Evolutionary conservation across 208 protist genomes (phyloP).

Genomic region (Novymonas esmeraldas): DNA sequence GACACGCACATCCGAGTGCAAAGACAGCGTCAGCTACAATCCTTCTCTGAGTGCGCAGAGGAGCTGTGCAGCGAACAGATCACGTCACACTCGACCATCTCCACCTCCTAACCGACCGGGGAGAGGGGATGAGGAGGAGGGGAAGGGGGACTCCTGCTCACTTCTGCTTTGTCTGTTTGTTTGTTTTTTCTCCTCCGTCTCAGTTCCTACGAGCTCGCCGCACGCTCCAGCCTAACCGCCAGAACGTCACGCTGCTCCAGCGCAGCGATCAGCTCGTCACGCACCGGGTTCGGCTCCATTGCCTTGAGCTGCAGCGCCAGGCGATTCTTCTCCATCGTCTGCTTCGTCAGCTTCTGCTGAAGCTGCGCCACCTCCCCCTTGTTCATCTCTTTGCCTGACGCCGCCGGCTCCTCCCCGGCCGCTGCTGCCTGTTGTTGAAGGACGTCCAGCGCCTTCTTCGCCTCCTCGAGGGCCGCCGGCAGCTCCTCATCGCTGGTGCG

Average conservation of each 20-base stretch:
- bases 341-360: constrained; percentile 82
- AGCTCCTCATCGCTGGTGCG: constrained; percentile 70
- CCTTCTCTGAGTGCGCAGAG: no score
- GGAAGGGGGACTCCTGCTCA: no score
- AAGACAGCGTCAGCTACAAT: no score
- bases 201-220: constrained; percentile 16
- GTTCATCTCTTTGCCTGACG: constrained; percentile 36
- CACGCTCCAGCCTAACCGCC: constrained; percentile 42
- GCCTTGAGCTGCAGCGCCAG: constrained; percentile 82
- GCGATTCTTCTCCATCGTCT: constrained; percentile 72
- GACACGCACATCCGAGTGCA: not conserved
- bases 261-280: constrained; percentile 58
- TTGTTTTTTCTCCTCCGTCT: not conserved
- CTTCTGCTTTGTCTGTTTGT: not conserved
- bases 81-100: no score
- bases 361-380: constrained; percentile 74
- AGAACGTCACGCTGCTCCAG: constrained; percentile 61
- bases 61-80: no score
- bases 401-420: constrained; percentile 12
- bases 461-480: constrained; percentile 45
- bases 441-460: constrained; percentile 53
- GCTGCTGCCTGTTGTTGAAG: constrained; percentile 32
- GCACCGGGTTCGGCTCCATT: constrained; percentile 52
- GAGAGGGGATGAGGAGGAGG: no score
- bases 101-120: no score